Percentiles rank a stretch among this genome's conserved stretches.
Evolutionary conservation across 2,329 filamentous ascomycete genomes (phyloP).

Genomic region (Claviceps maximensis): DNA sequence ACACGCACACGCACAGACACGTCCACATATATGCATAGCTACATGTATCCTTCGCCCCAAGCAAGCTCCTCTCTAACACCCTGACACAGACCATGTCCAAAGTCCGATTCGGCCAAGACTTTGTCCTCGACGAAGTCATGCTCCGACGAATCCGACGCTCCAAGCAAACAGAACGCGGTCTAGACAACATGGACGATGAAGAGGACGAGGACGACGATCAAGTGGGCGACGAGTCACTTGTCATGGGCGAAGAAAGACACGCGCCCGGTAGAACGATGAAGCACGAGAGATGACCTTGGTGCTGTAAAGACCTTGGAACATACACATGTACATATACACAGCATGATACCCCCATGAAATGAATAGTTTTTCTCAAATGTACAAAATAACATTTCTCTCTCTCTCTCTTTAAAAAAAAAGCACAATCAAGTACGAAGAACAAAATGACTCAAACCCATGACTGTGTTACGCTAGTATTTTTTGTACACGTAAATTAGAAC

Average conservation of each 20-base stretch:
- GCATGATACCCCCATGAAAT: not conserved
- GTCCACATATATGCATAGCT: not conserved
- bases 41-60: not conserved
- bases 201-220: not conserved
- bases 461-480: too few relatives aligned
- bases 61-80: not conserved
- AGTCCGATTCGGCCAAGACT: constrained; percentile 28
- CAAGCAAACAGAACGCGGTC: constrained; percentile 25
- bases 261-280: not conserved
- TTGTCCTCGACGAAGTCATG: constrained; percentile 43
- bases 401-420: too few relatives aligned
- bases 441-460: too few relatives aligned
- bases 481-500: too few relatives aligned
- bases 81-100: constrained; percentile 31
- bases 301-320: too few relatives aligned
- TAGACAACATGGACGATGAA: constrained; percentile 23
- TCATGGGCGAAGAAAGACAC: not conserved
- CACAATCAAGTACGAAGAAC: too few relatives aligned
- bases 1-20: not conserved
- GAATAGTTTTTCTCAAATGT: too few relatives aligned
- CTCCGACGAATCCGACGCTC: constrained; percentile 45
- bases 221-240: not conserved
- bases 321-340: not conserved
- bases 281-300: not conserved
- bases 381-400: too few relatives aligned